These are phyloP conservation scores for Paragyromitra xinjiangensis DNA, from an alignment of 495 filamentous ascomycete genomes.

Conservation along the genomic window DNA sequence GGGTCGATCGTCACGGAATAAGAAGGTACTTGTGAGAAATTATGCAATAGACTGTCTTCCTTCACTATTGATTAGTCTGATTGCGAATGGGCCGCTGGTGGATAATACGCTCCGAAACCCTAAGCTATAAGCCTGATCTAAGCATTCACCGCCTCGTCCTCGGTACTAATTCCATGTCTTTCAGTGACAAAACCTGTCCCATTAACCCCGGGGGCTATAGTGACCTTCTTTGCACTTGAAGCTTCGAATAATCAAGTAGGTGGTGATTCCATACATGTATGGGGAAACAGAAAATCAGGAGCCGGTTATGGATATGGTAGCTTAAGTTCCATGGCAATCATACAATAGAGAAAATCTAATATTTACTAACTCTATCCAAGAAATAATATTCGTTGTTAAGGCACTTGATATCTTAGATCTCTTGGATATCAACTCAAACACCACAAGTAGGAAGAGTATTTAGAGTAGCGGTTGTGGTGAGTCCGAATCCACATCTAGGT, in stretches of 20 bases:
- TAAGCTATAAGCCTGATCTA: too few relatives aligned
- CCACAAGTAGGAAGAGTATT: constrained; percentile 59
- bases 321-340: constrained; percentile 72
- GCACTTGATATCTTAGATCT: constrained; percentile 61
- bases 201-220: background rate
- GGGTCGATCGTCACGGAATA: too few relatives aligned
- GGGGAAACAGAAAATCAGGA: background rate
- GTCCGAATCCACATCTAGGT: background rate
- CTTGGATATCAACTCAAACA: constrained; percentile 59
- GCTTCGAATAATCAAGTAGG: too few relatives aligned
- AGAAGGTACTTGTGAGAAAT: too few relatives aligned
- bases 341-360: constrained; percentile 74
- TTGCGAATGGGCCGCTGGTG: too few relatives aligned
- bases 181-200: background rate
- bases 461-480: background rate
- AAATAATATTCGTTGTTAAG: constrained; percentile 77
- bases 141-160: background rate
- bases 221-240: background rate
- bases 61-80: too few relatives aligned
- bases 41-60: too few relatives aligned
- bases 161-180: background rate
- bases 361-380: constrained; percentile 94
- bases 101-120: too few relatives aligned
- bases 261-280: too few relatives aligned
- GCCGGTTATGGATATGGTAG: constrained; percentile 59